Percentiles rank a stretch among this genome's conserved stretches.
Conservation (phyloP, 148 eudicot species). For the Salicornia ramosissima region DNA sequence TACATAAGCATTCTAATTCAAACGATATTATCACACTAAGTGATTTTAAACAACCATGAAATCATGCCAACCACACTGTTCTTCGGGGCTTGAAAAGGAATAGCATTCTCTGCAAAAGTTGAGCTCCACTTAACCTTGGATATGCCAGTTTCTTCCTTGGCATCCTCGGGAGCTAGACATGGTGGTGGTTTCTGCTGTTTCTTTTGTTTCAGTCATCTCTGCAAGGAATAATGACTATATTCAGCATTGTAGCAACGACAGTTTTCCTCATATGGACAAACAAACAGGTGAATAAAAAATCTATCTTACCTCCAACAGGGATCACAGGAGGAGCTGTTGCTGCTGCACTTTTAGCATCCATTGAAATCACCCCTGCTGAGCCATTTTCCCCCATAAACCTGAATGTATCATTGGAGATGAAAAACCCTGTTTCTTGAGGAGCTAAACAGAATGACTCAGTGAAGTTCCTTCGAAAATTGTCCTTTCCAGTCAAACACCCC, state of each 20-base stretch:
- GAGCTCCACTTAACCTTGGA: background rate
- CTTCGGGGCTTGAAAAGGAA: no score
- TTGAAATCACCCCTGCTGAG: constrained; percentile 7
- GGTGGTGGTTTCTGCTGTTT: background rate
- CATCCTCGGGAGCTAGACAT: background rate
- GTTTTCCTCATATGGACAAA: background rate
- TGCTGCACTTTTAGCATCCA: constrained; percentile 20
- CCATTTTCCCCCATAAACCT: constrained; percentile 34
- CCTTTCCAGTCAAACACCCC: constrained; percentile 46
- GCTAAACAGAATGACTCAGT: constrained; percentile 63
- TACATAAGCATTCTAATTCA: no score
- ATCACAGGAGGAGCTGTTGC: constrained; percentile 11
- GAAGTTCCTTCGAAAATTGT: constrained; percentile 43
- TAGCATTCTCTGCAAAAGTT: background rate
- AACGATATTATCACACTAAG: no score
- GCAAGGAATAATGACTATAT: background rate
- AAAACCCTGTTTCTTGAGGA: constrained; percentile 49
- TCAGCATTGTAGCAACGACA: background rate
- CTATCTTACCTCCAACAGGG: constrained; percentile 33
- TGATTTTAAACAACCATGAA: no score
- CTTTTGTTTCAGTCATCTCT: background rate
- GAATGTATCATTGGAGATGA: constrained; percentile 52
- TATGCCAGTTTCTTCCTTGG: background rate
- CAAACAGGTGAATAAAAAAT: background rate
- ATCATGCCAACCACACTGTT: no score